These are phyloP conservation scores for Thielaviopsis ethacetica DNA, from an alignment of 2,329 filamentous ascomycete species.

Conservation along the genomic window DNA sequence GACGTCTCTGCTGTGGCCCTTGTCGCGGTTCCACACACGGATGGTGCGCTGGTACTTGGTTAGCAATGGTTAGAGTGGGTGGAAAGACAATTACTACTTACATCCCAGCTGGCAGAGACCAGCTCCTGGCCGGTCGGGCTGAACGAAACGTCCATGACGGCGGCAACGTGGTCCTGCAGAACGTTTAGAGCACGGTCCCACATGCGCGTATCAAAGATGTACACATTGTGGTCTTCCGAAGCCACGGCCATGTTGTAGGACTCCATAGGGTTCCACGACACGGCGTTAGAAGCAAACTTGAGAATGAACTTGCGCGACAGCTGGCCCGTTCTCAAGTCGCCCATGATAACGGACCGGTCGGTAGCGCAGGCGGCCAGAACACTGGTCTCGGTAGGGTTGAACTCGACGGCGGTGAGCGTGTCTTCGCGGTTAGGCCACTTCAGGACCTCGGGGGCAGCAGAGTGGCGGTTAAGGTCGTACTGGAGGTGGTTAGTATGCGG, in stretches of 20 bases:
- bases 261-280: slow-evolving; percentile 94
- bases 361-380: slow-evolving; percentile 72
- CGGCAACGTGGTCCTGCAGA: slow-evolving; percentile 72
- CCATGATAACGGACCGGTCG: slow-evolving; percentile 76
- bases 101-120: slow-evolving; percentile 68
- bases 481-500: neutral
- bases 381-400: slow-evolving; percentile 90
- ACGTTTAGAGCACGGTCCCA: slow-evolving; percentile 79
- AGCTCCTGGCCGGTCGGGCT: slow-evolving; percentile 88
- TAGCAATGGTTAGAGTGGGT: slow-evolving; percentile 37
- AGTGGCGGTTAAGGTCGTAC: slow-evolving; percentile 72
- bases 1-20: slow-evolving; percentile 76
- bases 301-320: slow-evolving; percentile 70
- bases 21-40: slow-evolving; percentile 63
- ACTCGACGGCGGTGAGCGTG: slow-evolving; percentile 74
- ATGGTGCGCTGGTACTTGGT: slow-evolving; percentile 44
- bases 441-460: slow-evolving; percentile 65
- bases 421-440: slow-evolving; percentile 79
- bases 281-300: slow-evolving; percentile 64
- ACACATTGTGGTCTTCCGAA: slow-evolving; percentile 83
- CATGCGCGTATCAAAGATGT: slow-evolving; percentile 84
- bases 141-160: slow-evolving; percentile 94
- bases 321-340: slow-evolving; percentile 76
- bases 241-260: slow-evolving; percentile 89
- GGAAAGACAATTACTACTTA: slow-evolving; percentile 4